Evolutionary conservation across 768 basidiomycete species (phyloP).

Genomic region (Lactifluus piperatus): DNA sequence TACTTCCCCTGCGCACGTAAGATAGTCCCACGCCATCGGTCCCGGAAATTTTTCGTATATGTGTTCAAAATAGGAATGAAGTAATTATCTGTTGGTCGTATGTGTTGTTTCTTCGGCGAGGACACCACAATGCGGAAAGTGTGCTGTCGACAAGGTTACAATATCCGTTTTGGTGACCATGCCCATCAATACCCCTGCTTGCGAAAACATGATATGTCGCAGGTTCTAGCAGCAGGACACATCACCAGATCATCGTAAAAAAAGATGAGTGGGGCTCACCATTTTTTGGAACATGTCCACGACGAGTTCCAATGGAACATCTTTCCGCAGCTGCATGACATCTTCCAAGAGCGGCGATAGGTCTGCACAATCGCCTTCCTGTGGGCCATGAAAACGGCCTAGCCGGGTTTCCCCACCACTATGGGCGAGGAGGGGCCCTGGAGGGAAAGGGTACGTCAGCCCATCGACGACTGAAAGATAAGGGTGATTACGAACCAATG

Average conservation of each 20-base stretch:
- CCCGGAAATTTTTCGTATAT: neutral
- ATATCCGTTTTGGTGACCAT: slow-evolving; percentile 65
- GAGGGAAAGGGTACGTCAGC: neutral
- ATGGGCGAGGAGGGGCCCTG: slow-evolving; percentile 5
- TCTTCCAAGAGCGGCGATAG: slow-evolving; percentile 33
- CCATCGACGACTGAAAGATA: neutral
- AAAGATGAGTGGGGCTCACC: slow-evolving; percentile 29
- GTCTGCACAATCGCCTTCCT: slow-evolving; percentile 17
- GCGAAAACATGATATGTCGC: slow-evolving; percentile 59
- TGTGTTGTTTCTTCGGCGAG: slow-evolving; percentile 6
- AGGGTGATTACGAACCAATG: slow-evolving; percentile 24
- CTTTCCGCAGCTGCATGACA: slow-evolving; percentile 53
- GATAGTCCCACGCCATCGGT: neutral
- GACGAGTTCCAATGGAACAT: slow-evolving; percentile 61
- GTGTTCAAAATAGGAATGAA: neutral
- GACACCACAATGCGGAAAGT: slow-evolving; percentile 44
- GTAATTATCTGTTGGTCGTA: neutral
- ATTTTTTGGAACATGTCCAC: slow-evolving; percentile 70
- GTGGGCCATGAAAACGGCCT: neutral
- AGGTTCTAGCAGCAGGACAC: slow-evolving; percentile 39
- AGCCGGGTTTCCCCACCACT: slow-evolving; percentile 1
- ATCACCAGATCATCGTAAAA: slow-evolving; percentile 9
- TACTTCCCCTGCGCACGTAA: no score
- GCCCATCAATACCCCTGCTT: slow-evolving; percentile 48
- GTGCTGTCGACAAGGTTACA: slow-evolving; percentile 46